Evolutionary conservation across 148 eudicot genomes (phyloP).

Genomic region (Drosera capensis): DNA sequence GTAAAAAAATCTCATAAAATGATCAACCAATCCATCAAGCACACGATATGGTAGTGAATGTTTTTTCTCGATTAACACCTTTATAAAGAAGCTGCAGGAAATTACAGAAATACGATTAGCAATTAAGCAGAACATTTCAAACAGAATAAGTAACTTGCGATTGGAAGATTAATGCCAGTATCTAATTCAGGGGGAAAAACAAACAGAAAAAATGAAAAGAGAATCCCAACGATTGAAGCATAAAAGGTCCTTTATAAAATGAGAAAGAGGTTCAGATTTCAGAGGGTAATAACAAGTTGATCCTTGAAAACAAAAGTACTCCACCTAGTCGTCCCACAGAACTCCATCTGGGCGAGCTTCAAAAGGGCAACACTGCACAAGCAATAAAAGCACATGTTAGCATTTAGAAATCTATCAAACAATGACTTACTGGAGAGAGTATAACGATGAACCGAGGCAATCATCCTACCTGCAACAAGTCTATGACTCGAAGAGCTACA

Average conservation of each 20-base stretch:
- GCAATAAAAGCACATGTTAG: constrained; percentile 1
- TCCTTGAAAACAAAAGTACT: background rate
- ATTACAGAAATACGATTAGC: background rate
- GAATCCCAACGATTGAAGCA: no score
- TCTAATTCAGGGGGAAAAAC: no score
- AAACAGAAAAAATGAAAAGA: no score
- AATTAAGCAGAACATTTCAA: background rate
- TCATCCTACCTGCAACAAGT: no score
- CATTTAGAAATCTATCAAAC: background rate
- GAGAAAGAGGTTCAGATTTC: no score
- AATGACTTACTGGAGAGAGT: background rate
- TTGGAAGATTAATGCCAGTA: no score
- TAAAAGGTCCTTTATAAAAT: no score
- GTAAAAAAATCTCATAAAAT: constrained; percentile 64
- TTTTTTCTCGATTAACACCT: constrained; percentile 82
- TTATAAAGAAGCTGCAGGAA: constrained; percentile 61
- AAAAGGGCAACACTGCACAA: constrained; percentile 66
- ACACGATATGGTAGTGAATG: constrained; percentile 86
- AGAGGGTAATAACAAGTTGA: background rate
- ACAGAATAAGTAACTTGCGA: background rate
- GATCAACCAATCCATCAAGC: constrained; percentile 78
- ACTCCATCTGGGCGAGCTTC: constrained; percentile 82
- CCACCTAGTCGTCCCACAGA: constrained; percentile 98
- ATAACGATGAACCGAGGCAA: no score
- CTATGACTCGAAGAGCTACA: no score